A percentile compares a stretch with the other conserved stretches of the same genome.
These are phyloP conservation scores for Cajanus cajan DNA, from an alignment of 306 rosid species.

Conservation along the genomic window DNA sequence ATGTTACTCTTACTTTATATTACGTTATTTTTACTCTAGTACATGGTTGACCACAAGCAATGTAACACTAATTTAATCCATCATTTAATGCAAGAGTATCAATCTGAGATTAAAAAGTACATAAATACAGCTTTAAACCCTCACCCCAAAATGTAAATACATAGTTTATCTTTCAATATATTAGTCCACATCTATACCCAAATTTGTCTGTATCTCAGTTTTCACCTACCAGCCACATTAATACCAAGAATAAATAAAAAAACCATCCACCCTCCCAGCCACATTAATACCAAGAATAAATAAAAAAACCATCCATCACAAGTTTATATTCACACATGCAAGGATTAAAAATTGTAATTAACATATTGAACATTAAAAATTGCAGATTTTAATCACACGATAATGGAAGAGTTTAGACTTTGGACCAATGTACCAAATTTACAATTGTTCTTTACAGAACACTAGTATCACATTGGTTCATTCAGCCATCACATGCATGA, in stretches of 20 bases:
- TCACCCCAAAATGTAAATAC: not conserved
- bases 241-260: not conserved
- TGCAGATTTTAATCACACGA: not conserved
- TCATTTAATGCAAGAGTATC: conserved; percentile 1
- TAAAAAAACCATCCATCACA: not conserved
- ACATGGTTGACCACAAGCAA: not conserved
- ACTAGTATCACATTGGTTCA: not conserved
- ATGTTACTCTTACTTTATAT: not conserved
- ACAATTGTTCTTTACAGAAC: not conserved
- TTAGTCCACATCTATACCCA: not conserved
- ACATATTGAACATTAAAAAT: not conserved
- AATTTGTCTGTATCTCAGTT: not conserved
- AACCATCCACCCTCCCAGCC: not conserved
- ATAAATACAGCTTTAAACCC: not conserved
- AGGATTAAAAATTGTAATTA: not conserved
- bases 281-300: not conserved
- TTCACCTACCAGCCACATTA: not conserved
- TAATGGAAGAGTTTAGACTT: not conserved
- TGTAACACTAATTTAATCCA: not conserved
- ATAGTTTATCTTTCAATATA: not conserved
- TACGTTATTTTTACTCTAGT: conserved; percentile 14
- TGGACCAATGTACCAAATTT: not conserved
- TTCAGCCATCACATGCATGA: not conserved
- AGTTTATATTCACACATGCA: not conserved
- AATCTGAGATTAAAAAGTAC: not conserved